A percentile compares a stretch with the other conserved stretches of the same genome.
These are phyloP conservation scores for Pyrenula aspistea DNA, from an alignment of 495 filamentous ascomycete genomes.

Conservation along the genomic window DNA sequence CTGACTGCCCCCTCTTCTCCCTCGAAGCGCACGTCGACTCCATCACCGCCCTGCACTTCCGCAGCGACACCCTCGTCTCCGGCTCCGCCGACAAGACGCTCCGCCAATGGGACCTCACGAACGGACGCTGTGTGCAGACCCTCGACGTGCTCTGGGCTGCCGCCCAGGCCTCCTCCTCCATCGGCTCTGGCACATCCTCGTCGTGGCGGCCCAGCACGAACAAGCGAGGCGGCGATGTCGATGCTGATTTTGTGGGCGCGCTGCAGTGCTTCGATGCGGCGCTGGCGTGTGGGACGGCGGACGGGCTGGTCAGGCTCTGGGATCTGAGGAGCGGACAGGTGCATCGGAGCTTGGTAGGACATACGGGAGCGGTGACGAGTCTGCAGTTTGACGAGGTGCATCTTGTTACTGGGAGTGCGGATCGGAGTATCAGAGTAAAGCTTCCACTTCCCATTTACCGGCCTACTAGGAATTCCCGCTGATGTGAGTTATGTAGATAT, in stretches of 20 bases:
- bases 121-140: conserved; percentile 92
- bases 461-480: not conserved
- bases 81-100: conserved; percentile 96
- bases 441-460: not conserved
- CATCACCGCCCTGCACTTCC: conserved; percentile 87
- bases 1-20: conserved; percentile 77
- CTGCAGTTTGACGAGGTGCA: conserved; percentile 96
- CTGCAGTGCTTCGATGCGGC: conserved; percentile 96
- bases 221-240: conserved; percentile 43
- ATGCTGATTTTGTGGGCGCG: conserved; percentile 88
- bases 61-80: conserved; percentile 78
- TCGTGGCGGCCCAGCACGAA: conserved; percentile 36
- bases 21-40: conserved; percentile 87
- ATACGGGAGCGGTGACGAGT: conserved; percentile 90
- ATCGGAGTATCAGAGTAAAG: conserved; percentile 88
- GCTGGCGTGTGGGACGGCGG: conserved; percentile 92
- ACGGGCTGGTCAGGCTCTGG: conserved; percentile 96
- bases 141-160: conserved; percentile 98
- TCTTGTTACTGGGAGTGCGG: conserved; percentile 84
- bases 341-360: conserved; percentile 87
- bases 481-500: conserved; percentile 52
- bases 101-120: conserved; percentile 93
- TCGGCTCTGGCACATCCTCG: conserved; percentile 41
- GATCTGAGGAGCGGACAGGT: conserved; percentile 94
- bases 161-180: conserved; percentile 69